A percentile compares a stretch with the other conserved stretches of the same genome.
Evolutionary conservation across 108 stramenopile genomes (phyloP).

Genomic region (Conticribra guillardii): DNA sequence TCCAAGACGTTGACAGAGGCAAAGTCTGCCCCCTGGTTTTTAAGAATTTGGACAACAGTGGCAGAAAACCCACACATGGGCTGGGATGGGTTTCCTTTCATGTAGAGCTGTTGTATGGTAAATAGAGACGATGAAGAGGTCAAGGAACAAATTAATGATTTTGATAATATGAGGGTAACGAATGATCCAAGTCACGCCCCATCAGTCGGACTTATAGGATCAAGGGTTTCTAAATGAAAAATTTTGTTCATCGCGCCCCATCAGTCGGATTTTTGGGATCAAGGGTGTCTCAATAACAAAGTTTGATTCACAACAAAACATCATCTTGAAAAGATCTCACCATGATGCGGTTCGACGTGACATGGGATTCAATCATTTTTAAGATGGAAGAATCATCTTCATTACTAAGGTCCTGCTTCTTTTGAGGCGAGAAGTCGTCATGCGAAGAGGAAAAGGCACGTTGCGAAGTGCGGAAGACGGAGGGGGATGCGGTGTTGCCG

Average conservation of each 20-base stretch:
- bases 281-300: too few species aligned
- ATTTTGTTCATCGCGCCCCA: too few species aligned
- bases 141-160: too few species aligned
- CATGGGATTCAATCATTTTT: constrained; percentile 76
- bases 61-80: constrained; percentile 98
- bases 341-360: constrained; percentile 82
- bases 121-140: background rate
- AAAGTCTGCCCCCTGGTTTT: constrained; percentile 92
- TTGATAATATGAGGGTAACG: too few species aligned
- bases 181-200: too few species aligned
- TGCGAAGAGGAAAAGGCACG: constrained; percentile 53
- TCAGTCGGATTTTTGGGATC: too few species aligned
- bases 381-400: constrained; percentile 34
- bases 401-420: constrained; percentile 52
- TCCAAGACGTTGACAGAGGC: constrained; percentile 96
- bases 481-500: constrained; percentile 1
- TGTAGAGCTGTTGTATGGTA: constrained; percentile 81
- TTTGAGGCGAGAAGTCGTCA: constrained; percentile 86
- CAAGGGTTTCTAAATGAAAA: too few species aligned
- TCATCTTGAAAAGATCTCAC: background rate
- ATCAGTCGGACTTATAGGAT: too few species aligned
- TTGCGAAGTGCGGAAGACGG: background rate
- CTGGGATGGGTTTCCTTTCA: constrained; percentile 97
- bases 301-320: too few species aligned
- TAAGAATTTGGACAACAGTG: constrained; percentile 87